These are phyloP conservation scores for Eimeria maxima DNA, from an alignment of 169 alveolate species.

Conservation along the genomic window DNA sequence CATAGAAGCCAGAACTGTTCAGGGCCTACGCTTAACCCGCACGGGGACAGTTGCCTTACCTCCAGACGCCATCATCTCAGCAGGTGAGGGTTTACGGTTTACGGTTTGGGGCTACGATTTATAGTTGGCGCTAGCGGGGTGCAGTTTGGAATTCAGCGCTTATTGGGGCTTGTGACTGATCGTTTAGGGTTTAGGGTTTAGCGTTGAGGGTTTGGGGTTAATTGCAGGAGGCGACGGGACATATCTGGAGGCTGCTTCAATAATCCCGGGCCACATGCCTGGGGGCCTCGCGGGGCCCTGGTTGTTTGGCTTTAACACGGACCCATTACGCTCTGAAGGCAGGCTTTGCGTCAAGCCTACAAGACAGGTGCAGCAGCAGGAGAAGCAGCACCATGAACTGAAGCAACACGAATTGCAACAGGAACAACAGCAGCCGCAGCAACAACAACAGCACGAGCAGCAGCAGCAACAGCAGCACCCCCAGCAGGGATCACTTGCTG, in stretches of 20 bases:
- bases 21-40: neutral
- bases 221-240: conserved; percentile 91
- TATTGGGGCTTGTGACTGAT: neutral
- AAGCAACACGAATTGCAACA: conserved; percentile 19
- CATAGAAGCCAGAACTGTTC: conserved; percentile 58
- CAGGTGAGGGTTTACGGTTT: conserved; percentile 4
- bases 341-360: conserved; percentile 82
- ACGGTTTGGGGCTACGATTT: neutral
- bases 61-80: conserved; percentile 79
- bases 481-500: neutral
- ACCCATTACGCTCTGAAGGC: conserved; percentile 90
- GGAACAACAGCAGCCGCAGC: neutral
- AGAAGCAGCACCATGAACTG: neutral
- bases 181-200: conserved; percentile 11
- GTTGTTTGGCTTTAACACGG: conserved; percentile 90
- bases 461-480: too few species aligned
- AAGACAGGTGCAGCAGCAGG: neutral
- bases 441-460: too few species aligned
- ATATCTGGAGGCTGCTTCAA: conserved; percentile 90
- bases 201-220: neutral
- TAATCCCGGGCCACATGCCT: conserved; percentile 82
- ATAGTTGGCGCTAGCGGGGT: neutral
- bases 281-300: conserved; percentile 69
- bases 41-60: conserved; percentile 55
- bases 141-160: neutral